Evolutionary conservation across 1,284 basidiomycete species (phyloP), one percentile per base, ranked within the genome.

Genomic region (Rhodotorula sp.): DNA sequence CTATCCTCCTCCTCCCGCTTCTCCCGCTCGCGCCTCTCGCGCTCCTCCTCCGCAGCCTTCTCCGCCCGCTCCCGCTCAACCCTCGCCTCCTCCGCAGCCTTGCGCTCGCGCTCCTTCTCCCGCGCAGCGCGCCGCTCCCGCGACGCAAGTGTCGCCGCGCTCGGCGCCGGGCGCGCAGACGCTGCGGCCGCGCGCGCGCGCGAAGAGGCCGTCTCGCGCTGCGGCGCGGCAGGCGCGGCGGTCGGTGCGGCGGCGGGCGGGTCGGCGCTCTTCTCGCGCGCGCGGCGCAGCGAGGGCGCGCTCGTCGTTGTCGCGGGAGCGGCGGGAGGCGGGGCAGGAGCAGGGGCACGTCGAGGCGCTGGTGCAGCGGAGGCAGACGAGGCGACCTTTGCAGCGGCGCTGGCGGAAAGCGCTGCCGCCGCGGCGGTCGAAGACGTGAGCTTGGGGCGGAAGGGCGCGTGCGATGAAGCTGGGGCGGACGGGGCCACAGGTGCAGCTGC

Each of bases 391-490:
- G 34, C 34, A 5, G 34, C 34, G 34, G 34, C 34, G 34, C 34
- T 34, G 34, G 34, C 34, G 34, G 34, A 34, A 34, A 34, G 21
- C 1, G 60, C 52, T 3, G 54, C 53, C 10, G 60, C 60, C 19
- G 60, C 48, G 7, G 27, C 54, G 34, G 58, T 60, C 9, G 66
- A 55, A 9, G 50, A 17, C 12, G 59, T 50, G 27, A 65, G 53
- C 27, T 61, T 67, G 8, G 66, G 66, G 7, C 66, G 60, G 44
- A 73, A 76, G 7, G 70, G 66, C 4, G 72, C 69, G 45, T 76
- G 74, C 34, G 57, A 60, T 9, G 72, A 46, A 13, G 66, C 67
- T 5, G 68, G 64, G 17, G 61, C 45, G 16, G 55, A 19, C 3
- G 41, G 59, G 7, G 34, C 49, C 8, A 45, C 7, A 4, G 58